These are phyloP conservation scores for Cladosporium phlei DNA, from an alignment of 2,329 filamentous ascomycete species.

Conservation along the genomic window DNA sequence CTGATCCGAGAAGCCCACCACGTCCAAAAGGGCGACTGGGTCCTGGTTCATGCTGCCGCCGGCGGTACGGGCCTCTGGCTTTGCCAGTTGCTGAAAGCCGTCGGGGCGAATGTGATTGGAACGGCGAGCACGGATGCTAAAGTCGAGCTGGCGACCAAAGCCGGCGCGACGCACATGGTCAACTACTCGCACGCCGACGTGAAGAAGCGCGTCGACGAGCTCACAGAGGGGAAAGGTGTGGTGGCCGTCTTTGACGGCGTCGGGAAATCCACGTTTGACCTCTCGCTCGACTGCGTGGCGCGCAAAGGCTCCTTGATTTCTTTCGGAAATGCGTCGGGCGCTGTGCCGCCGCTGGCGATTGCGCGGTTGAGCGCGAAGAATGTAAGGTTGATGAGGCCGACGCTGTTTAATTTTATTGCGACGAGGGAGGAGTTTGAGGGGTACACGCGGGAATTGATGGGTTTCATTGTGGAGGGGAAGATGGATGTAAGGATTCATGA, in stretches of 20 bases:
- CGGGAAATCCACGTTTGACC: conserved; percentile 78
- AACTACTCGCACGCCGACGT: conserved; percentile 61
- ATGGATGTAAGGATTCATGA: conserved; percentile 71
- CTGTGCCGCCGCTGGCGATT: conserved; percentile 65
- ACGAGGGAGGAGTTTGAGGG: conserved; percentile 65
- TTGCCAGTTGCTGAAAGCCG: conserved; percentile 64
- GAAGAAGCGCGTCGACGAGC: conserved; percentile 57
- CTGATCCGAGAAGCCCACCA: conserved; percentile 68
- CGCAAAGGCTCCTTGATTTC: conserved; percentile 72
- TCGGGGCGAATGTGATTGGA: conserved; percentile 74
- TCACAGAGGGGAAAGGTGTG: conserved; percentile 68
- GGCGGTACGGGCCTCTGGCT: conserved; percentile 75
- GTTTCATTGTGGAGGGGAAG: conserved; percentile 63
- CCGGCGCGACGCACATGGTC: conserved; percentile 68
- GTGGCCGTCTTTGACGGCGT: conserved; percentile 81
- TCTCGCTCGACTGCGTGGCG: conserved; percentile 67
- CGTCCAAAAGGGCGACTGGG: conserved; percentile 72
- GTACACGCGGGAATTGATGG: conserved; percentile 69
- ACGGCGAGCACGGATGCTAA: conserved; percentile 73
- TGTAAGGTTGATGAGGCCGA: conserved; percentile 69
- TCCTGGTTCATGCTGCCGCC: conserved; percentile 79
- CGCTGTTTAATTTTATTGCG: conserved; percentile 64
- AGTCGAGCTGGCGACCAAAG: conserved; percentile 60
- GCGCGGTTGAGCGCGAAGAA: conserved; percentile 67
- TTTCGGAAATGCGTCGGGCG: conserved; percentile 78